Conservation (phyloP, 306 rosid genomes). For the Mucuna pruriens region DNA sequence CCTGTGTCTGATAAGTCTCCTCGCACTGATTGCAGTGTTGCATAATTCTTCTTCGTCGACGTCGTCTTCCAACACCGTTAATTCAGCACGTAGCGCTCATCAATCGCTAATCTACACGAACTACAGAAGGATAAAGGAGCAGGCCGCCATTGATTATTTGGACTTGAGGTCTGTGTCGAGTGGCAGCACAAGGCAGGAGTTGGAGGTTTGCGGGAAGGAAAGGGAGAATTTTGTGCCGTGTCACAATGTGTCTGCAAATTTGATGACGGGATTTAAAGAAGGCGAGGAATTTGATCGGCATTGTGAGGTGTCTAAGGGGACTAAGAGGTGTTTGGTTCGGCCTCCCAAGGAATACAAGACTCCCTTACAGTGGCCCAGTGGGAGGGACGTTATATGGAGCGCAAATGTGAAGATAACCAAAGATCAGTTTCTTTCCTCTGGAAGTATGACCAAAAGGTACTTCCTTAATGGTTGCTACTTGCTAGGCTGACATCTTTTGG, state of each 20-base stretch:
- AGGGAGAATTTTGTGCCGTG: slow-evolving; percentile 94
- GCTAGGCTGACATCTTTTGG: slow-evolving; percentile 18
- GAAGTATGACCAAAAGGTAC: slow-evolving; percentile 99
- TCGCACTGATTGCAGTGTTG: slow-evolving; percentile 75
- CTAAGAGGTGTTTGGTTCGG: slow-evolving; percentile 79
- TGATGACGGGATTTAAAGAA: slow-evolving; percentile 68
- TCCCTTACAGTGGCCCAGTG: slow-evolving; percentile 92
- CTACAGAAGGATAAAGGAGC: slow-evolving; percentile 94
- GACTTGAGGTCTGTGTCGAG: slow-evolving; percentile 78
- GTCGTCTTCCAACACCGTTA: slow-evolving; percentile 66
- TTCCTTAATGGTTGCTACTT: not conserved
- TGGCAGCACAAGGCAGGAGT: slow-evolving; percentile 64
- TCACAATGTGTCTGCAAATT: slow-evolving; percentile 77
- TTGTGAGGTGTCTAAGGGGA: slow-evolving; percentile 59
- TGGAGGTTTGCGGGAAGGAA: slow-evolving; percentile 83
- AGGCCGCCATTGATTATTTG: slow-evolving; percentile 78
- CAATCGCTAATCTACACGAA: slow-evolving; percentile 68
- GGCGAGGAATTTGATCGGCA: slow-evolving; percentile 97
- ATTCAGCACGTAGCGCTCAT: slow-evolving; percentile 45
- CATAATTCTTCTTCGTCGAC: slow-evolving; percentile 57
- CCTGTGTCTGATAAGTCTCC: slow-evolving; percentile 63
- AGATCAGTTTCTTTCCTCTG: slow-evolving; percentile 98
- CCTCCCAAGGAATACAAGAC: slow-evolving; percentile 98
- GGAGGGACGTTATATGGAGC: slow-evolving; percentile 96
- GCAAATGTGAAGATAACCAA: slow-evolving; percentile 94